Evolutionary conservation across 2,329 filamentous ascomycete species (phyloP), one percentile per base, ranked within the genome.

Genomic region (Aspergillaceae sp.): DNA sequence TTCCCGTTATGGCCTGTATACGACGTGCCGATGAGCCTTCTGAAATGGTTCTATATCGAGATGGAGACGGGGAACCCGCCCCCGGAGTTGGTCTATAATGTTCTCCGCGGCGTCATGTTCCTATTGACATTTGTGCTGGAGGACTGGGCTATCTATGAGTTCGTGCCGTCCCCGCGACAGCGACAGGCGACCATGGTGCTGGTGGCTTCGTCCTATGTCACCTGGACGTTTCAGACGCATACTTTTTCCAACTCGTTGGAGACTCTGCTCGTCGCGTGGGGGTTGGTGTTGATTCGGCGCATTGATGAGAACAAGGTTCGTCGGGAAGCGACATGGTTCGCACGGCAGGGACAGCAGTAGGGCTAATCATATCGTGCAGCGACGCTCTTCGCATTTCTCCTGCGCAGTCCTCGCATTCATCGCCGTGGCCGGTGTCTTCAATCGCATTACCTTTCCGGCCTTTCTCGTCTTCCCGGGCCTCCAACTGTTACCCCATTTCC

Each of bases 221-320:
- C 92, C 41, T 98, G 92, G 91, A 96, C 91, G 40, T 95, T 91
- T 70, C 92, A 98, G 70, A 92, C 88, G 11, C 92, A 98, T 69
- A 97, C 92, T 8, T 97, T 98, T 67, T 97, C 91, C 52, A 98
- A 98, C 70, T 94, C 91, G 51, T 79, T 97, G 55, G 92, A 98
- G 72, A 97, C 92, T 2, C 74, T 98, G 56, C 78, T 91, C 43
- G 89, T 98, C 43, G 80, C 87, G 45, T 98, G 92, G 92, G 90
- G 86, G 60, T 71, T 98, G 66, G 90, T 97, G 41, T 71, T 98
- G 65, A 90, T 96, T 51, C 82, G 87, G 66, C 83, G 91, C 63
- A 92, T 97, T 55, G 75, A 85, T 40, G 82, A 84, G 54, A 81
- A 84, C 59, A 86, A 84, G 71, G 88, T 92, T 19, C 19, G 19